A percentile compares a stretch with the other conserved stretches of the same genome.
phyloP scores from a whole-genome alignment of 768 basidiomycete species.

The Tulasnella sp. region DNA sequence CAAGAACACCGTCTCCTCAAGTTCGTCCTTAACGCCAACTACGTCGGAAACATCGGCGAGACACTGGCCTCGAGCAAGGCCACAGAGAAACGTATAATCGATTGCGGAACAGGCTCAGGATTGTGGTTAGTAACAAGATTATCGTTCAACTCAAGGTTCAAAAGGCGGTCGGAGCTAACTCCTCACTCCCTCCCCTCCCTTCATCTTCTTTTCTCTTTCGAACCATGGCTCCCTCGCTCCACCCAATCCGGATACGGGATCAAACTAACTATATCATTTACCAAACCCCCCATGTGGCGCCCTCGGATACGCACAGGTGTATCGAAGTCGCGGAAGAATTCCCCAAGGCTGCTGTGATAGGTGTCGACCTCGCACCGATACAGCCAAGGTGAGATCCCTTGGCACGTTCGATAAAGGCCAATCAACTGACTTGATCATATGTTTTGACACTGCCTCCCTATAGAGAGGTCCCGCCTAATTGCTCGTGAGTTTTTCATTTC shows the following conservation, averaged over 20 bases:
- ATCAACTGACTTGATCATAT: background rate
- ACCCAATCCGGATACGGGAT: background rate
- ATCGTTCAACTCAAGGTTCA: background rate
- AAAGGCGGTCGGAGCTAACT: background rate
- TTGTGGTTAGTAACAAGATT: conserved; percentile 42
- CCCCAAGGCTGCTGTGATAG: conserved; percentile 53
- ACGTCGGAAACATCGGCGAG: conserved; percentile 53
- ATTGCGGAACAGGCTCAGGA: conserved; percentile 60
- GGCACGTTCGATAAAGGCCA: background rate
- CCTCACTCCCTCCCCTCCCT: too few relatives aligned
- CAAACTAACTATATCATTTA: background rate
- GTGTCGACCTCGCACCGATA: conserved; percentile 67
- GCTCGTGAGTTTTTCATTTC: conserved; percentile 45
- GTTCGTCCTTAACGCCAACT: conserved; percentile 53
- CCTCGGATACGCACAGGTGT: conserved; percentile 40
- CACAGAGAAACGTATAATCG: conserved; percentile 46
- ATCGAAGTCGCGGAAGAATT: conserved; percentile 63
- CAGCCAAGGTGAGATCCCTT: conserved; percentile 51
- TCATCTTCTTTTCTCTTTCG: background rate
- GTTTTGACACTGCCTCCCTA: conserved; percentile 14
- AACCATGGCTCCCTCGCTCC: background rate
- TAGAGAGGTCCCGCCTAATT: conserved; percentile 57
- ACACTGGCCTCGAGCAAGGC: conserved; percentile 36
- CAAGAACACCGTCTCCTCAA: conserved; percentile 55
- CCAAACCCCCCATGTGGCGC: background rate